These are phyloP conservation scores for Mortierella sp. DNA, from an alignment of 371 early-diverging fungal genomes.

Conservation along the genomic window DNA sequence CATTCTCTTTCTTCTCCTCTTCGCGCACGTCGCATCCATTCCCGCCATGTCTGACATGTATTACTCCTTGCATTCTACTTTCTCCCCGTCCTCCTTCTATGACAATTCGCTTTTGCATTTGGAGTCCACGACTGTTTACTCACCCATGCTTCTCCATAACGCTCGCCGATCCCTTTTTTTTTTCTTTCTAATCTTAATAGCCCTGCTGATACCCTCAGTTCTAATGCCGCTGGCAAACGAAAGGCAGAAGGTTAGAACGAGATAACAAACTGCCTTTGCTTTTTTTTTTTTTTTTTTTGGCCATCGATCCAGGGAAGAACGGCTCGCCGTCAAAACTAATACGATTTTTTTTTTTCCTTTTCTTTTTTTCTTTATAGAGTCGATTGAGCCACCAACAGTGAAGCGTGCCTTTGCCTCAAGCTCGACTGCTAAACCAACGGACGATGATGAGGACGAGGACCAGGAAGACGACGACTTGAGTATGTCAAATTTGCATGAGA, in stretches of 20 bases:
- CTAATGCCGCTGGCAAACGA: conserved; percentile 32
- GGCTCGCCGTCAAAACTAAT: background rate
- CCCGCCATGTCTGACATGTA: conserved; percentile 9
- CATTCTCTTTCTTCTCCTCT: background rate
- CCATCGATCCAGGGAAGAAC: background rate
- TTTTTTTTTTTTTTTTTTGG: background rate
- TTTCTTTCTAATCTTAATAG: background rate
- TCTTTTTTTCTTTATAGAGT: conserved; percentile 15
- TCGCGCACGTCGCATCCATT: background rate
- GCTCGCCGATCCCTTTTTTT: background rate
- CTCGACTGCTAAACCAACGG: conserved; percentile 20
- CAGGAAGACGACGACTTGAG: conserved; percentile 53
- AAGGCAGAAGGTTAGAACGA: conserved; percentile 30
- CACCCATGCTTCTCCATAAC: background rate
- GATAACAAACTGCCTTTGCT: background rate
- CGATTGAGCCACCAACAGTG: conserved; percentile 8
- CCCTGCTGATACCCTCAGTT: conserved; percentile 7
- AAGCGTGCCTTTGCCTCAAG: conserved; percentile 39
- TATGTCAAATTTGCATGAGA: too few species aligned
- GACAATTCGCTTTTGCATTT: background rate
- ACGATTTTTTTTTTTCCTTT: background rate
- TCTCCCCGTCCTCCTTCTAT: background rate
- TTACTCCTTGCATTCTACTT: background rate
- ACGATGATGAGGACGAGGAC: conserved; percentile 34
- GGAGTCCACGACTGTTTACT: too few species aligned